phyloP scores from a whole-genome alignment of 176 grass and related monocot species.

The Aegilops umbellulata region DNA sequence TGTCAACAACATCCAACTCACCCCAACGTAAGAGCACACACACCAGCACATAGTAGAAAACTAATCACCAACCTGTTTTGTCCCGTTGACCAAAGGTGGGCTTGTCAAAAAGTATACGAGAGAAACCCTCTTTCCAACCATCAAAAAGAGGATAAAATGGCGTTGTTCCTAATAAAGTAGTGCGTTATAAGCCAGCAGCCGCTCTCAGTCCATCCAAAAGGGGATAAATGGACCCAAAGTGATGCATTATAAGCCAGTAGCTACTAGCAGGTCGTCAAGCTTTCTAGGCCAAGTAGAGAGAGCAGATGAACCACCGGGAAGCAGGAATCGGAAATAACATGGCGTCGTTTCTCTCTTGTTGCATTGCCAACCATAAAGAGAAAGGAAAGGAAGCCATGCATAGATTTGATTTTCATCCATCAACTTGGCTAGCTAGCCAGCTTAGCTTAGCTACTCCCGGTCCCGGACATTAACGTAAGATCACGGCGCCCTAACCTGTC shows the following conservation, averaged over 20 bases:
- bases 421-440: no score
- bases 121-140: no score
- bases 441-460: background rate
- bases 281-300: slow-evolving; percentile 21
- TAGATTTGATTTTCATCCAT: background rate
- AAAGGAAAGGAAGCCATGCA: background rate
- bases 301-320: slow-evolving; percentile 37
- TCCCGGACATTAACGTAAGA: background rate
- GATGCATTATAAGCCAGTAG: background rate
- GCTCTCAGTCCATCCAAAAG: background rate
- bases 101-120: no score
- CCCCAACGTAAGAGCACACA: background rate
- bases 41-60: background rate
- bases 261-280: slow-evolving; percentile 9
- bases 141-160: no score
- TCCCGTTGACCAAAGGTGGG: background rate
- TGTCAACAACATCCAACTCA: background rate
- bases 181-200: background rate
- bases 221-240: background rate
- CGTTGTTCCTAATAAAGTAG: background rate
- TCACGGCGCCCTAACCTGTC: background rate
- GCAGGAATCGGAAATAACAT: background rate
- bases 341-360: background rate
- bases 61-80: slow-evolving; percentile 3
- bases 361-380: background rate